phyloP scores from a whole-genome alignment of 176 grass and related monocot genomes.

The Carex myosuroides region DNA sequence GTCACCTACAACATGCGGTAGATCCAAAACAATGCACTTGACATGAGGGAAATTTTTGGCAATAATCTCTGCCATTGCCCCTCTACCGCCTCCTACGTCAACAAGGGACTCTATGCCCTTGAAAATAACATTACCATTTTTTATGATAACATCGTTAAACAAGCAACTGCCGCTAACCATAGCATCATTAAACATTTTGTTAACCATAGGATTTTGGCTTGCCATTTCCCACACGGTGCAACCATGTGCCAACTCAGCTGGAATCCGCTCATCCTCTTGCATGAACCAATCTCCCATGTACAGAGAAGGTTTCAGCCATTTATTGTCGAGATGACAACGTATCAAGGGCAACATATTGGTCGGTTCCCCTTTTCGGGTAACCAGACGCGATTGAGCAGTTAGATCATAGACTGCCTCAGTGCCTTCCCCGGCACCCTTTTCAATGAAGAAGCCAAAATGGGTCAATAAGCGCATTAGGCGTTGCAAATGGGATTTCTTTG shows the following conservation, averaged over 20 bases:
- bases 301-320: neutral
- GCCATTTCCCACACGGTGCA: neutral
- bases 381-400: constrained; percentile 22
- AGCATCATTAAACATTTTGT: constrained; percentile 13
- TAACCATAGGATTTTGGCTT: neutral
- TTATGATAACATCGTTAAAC: constrained; percentile 5
- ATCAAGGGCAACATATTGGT: neutral
- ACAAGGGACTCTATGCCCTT: constrained; percentile 22
- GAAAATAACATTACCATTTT: neutral
- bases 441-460: constrained; percentile 19
- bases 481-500: constrained; percentile 14
- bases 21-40: constrained; percentile 40
- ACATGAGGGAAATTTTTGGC: constrained; percentile 30
- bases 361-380: neutral
- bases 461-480: constrained; percentile 30
- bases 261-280: neutral
- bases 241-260: neutral
- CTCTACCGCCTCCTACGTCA: constrained; percentile 29
- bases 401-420: constrained; percentile 11
- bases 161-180: constrained; percentile 11
- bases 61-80: neutral
- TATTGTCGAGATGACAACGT: neutral
- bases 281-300: constrained; percentile 26
- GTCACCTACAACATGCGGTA: constrained; percentile 19
- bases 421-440: neutral